phyloP scores from a whole-genome alignment of 805 yeast genomes.

The Saccharomycopsis guyanensis region DNA sequence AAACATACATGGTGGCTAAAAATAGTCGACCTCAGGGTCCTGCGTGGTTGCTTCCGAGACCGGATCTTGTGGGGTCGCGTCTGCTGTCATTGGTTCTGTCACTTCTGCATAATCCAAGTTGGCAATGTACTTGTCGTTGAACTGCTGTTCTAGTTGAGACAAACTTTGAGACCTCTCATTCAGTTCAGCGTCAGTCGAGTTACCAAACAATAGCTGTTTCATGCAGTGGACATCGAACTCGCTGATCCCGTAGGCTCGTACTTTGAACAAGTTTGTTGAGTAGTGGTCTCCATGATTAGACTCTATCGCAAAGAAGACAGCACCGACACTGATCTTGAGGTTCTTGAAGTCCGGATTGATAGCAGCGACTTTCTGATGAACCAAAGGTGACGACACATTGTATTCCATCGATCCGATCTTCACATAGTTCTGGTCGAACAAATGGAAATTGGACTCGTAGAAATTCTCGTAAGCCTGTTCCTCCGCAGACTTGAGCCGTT shows the following conservation, averaged over 20 bases:
- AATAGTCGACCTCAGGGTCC: too few species aligned
- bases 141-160: constrained; percentile 8
- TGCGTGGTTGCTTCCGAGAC: too few species aligned
- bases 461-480: constrained; percentile 18
- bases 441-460: constrained; percentile 17
- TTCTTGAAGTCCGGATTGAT: constrained; percentile 14
- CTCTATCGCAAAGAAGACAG: constrained; percentile 20
- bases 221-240: constrained; percentile 21
- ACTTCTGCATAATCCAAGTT: constrained; percentile 4
- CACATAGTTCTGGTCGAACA: constrained; percentile 12
- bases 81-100: neutral
- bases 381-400: constrained; percentile 3
- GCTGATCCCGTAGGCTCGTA: constrained; percentile 17
- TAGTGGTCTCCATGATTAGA: constrained; percentile 20
- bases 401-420: constrained; percentile 20
- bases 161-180: neutral
- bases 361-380: constrained; percentile 12
- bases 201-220: constrained; percentile 12
- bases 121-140: constrained; percentile 14
- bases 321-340: constrained; percentile 8
- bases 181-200: neutral
- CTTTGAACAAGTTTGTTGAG: constrained; percentile 18
- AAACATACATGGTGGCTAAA: too few species aligned
- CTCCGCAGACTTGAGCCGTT: constrained; percentile 14
- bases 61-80: too few species aligned